Conservation (phyloP, 371 early-diverging fungal species). For the Circinella umbellata region DNA sequence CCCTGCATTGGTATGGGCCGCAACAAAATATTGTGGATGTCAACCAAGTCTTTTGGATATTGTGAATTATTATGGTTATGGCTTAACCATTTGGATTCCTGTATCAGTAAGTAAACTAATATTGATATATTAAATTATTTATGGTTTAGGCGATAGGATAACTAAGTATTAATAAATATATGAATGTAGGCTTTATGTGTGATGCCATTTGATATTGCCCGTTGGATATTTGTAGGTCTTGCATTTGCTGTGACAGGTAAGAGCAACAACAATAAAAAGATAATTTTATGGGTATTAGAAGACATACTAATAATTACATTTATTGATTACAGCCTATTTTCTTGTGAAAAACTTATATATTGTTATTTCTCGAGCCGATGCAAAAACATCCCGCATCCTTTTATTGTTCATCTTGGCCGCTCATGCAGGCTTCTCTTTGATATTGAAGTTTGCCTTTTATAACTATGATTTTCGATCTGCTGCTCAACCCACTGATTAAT, state of each 20-base stretch:
- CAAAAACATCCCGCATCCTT: slow-evolving; percentile 70
- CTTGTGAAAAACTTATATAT: slow-evolving; percentile 66
- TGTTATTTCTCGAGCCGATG: slow-evolving; percentile 64
- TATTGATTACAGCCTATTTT: slow-evolving; percentile 39
- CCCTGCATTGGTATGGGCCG: slow-evolving; percentile 80
- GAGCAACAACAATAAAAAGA: not conserved
- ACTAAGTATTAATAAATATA: not conserved
- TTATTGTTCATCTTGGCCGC: slow-evolving; percentile 67
- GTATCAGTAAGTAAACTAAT: slow-evolving; percentile 68
- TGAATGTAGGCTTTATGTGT: slow-evolving; percentile 67
- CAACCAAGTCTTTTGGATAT: slow-evolving; percentile 83
- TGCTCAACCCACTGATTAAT: slow-evolving; percentile 11
- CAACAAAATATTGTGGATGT: slow-evolving; percentile 86
- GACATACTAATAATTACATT: not conserved
- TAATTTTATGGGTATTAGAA: not conserved
- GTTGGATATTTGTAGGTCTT: slow-evolving; percentile 69
- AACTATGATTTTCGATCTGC: slow-evolving; percentile 41
- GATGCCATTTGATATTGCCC: slow-evolving; percentile 66
- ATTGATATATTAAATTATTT: not conserved
- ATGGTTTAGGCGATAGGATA: not conserved
- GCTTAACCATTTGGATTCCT: slow-evolving; percentile 90
- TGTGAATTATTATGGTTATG: slow-evolving; percentile 90
- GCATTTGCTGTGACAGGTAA: slow-evolving; percentile 64
- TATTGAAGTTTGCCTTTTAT: slow-evolving; percentile 87
- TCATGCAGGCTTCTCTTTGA: slow-evolving; percentile 74